A percentile compares a stretch with the other conserved stretches of the same genome.
These are phyloP conservation scores for Colletotrichum noveboracense DNA, from an alignment of 2,329 filamentous ascomycete genomes.

Conservation along the genomic window DNA sequence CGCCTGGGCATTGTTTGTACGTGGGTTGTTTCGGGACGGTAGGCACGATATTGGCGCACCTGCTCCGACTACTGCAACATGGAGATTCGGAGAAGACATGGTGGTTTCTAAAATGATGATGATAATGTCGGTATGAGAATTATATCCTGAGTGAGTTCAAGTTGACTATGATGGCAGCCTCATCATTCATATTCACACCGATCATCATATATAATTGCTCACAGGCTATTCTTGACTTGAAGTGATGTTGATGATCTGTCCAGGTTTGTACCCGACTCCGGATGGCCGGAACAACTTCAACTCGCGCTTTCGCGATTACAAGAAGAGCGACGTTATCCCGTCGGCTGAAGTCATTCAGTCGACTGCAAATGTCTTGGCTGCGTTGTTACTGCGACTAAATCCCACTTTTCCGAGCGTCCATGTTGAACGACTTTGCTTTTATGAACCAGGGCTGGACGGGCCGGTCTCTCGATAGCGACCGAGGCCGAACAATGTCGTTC, in stretches of 20 bases:
- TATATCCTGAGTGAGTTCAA: background rate
- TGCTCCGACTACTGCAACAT: background rate
- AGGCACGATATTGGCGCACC: background rate
- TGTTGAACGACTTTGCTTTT: accelerated
- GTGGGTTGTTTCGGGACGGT: background rate
- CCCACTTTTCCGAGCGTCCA: background rate
- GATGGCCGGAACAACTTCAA: background rate
- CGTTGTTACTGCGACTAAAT: background rate
- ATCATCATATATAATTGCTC: background rate
- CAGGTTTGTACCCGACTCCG: background rate
- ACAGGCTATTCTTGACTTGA: background rate
- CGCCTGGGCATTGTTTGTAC: background rate
- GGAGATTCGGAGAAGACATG: background rate
- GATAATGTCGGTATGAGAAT: accelerated
- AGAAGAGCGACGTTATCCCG: background rate
- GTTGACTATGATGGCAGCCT: background rate
- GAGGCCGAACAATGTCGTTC: background rate
- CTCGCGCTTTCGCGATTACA: background rate
- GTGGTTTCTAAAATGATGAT: background rate
- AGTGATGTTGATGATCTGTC: background rate
- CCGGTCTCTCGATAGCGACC: background rate
- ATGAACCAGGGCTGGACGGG: background rate
- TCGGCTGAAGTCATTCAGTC: background rate
- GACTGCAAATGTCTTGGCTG: background rate
- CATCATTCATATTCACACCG: accelerated